Percentiles rank a stretch among this genome's conserved stretches.
phyloP scores from a whole-genome alignment of 225 moss, liverwort and hornwort genomes.

The Physcomitrium patens region DNA sequence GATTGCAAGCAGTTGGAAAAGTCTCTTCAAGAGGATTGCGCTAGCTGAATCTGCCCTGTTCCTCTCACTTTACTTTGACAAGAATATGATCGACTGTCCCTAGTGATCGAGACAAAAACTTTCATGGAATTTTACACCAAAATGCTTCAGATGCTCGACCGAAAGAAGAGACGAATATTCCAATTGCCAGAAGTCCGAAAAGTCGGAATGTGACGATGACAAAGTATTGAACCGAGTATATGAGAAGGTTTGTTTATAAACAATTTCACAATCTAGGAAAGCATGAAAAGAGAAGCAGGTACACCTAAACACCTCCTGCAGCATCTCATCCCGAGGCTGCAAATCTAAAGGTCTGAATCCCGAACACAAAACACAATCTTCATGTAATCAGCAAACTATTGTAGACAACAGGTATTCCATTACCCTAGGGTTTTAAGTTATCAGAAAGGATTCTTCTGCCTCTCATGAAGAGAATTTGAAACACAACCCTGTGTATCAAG shows the following conservation, averaged over 20 bases:
- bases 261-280: conserved; percentile 14
- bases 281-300: not conserved
- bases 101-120: no score
- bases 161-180: not conserved
- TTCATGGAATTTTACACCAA: not conserved
- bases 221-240: conserved; percentile 12
- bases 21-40: not conserved
- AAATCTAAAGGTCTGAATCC: not conserved
- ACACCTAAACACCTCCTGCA: conserved; percentile 4
- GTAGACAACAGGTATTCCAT: not conserved
- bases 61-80: no score
- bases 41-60: not conserved
- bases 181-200: conserved; percentile 11
- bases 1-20: conserved; percentile 10
- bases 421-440: not conserved
- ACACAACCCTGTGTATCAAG: conserved; percentile 57
- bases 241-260: conserved; percentile 17
- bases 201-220: not conserved
- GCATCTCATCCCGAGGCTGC: conserved; percentile 3
- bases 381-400: conserved; percentile 1
- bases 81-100: no score
- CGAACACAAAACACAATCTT: not conserved
- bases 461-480: not conserved
- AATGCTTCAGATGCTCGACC: not conserved
- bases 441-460: conserved; percentile 1